Evolutionary conservation across 495 filamentous ascomycete genomes (phyloP), one percentile per base, ranked within the genome.

Genomic region (Aspergillus kassunensis): DNA sequence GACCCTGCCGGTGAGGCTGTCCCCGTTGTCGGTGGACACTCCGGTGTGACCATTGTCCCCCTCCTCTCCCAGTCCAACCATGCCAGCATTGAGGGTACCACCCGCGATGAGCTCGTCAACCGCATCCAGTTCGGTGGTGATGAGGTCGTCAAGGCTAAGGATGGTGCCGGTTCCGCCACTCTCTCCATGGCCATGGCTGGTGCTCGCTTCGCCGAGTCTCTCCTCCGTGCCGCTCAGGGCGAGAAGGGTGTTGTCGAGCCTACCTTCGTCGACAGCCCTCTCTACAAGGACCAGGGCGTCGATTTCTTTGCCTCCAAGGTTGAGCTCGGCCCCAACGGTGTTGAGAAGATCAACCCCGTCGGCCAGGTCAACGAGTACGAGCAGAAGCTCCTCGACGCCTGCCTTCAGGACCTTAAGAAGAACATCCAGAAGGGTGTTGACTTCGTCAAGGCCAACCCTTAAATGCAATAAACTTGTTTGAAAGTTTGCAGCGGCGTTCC

Each of bases 61-160:
- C 89, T 98, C 52, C 87, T 98, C 68, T 93, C 88, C 58, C 93
- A 97, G 80, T 90, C 90, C 69, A 84, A 76, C 68, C 90, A 96
- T 80, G 76, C 88, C 70, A 79, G 84, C 62, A 86, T 98, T 52
- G 74, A 82, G 44, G 85, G 90, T 68, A 75, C 87, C 63, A 72
- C 80, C 64, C 82, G 83, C 40, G 84, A 86, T 57, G 81, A 80
- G 40, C 90, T 96, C 53, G 79, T 97, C 68, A 84, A 91, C 69
- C 91, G 93, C 67, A 95, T 98, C 62, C 93, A 98, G 78, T 98
- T 97, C 74, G 93, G 93, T 72, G 93, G 93, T 81, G 93, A 98
- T 72, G 93, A 98, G 83, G 93, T 98, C 56, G 93, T 98, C 71
- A 85, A 96, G 81, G 93, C 93, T 70, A 98, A 98, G 85, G 91